Conservation (phyloP, 2,329 filamentous ascomycete species). For the Botryotinia globosa region DNA sequence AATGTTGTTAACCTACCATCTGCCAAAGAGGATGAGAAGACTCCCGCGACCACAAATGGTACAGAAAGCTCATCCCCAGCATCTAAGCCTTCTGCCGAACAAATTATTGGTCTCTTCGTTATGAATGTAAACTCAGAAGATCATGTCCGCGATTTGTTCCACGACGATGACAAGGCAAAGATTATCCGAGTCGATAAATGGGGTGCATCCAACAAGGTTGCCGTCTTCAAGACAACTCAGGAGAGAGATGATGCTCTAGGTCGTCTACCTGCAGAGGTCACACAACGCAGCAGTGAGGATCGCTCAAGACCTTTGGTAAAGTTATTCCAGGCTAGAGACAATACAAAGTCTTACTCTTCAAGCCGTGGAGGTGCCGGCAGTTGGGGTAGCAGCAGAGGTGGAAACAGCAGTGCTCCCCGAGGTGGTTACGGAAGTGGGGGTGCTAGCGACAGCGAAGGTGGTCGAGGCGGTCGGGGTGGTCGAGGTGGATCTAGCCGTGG, state of each 20-base stretch:
- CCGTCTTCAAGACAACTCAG: slow-evolving; percentile 75
- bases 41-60: slow-evolving; percentile 43
- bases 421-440: slow-evolving; percentile 85
- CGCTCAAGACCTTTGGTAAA: slow-evolving; percentile 79
- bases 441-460: slow-evolving; percentile 69
- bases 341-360: slow-evolving; percentile 48
- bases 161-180: slow-evolving; percentile 78
- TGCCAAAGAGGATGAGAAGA: slow-evolving; percentile 58
- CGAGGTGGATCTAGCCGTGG: slow-evolving; percentile 58
- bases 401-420: slow-evolving; percentile 50
- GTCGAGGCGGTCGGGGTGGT: slow-evolving; percentile 51
- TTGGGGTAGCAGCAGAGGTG: slow-evolving; percentile 66
- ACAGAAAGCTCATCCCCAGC: slow-evolving; percentile 55
- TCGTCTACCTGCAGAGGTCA: slow-evolving; percentile 71
- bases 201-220: slow-evolving; percentile 77
- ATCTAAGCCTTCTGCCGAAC: slow-evolving; percentile 60
- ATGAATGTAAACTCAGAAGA: slow-evolving; percentile 82
- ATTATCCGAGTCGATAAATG: slow-evolving; percentile 77
- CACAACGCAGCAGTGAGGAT: slow-evolving; percentile 66
- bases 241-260: slow-evolving; percentile 79
- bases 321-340: slow-evolving; percentile 70
- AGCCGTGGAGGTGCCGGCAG: slow-evolving; percentile 64
- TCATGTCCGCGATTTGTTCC: slow-evolving; percentile 76
- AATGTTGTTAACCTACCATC: slow-evolving; percentile 38
- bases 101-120: slow-evolving; percentile 83